Conservation (phyloP, 768 basidiomycete species). For the Boletus eberwhitei region DNA sequence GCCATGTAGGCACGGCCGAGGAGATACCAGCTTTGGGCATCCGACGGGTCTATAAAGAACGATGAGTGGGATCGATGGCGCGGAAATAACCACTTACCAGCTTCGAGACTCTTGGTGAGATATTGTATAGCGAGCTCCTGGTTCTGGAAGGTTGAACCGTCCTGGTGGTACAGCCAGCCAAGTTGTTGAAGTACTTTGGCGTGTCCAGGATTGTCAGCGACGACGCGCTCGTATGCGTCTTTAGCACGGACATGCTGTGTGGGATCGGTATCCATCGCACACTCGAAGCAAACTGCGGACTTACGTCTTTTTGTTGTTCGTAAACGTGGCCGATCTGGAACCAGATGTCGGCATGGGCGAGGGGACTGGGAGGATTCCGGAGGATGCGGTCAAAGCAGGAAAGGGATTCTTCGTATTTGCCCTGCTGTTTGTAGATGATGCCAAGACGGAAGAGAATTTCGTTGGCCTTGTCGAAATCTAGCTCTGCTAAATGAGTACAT, state of each 20-base stretch:
- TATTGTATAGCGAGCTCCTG: conserved; percentile 93
- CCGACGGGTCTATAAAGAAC: conserved; percentile 68
- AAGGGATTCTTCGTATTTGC: conserved; percentile 85
- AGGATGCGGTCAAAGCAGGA: conserved; percentile 96
- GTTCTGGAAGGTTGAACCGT: conserved; percentile 91
- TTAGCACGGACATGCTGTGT: conserved; percentile 81
- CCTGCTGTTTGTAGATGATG: conserved; percentile 99
- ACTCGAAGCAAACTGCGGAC: conserved; percentile 22
- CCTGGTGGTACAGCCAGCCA: conserved; percentile 96
- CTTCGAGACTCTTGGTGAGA: conserved; percentile 92
- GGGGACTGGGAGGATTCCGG: conserved; percentile 90
- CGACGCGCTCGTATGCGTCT: conserved; percentile 94
- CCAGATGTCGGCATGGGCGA: conserved; percentile 98
- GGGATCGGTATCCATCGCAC: conserved; percentile 11
- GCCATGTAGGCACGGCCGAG: conserved; percentile 99
- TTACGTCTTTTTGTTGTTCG: conserved; percentile 94
- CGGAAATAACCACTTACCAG: conserved; percentile 52
- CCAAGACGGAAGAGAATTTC: conserved; percentile 98
- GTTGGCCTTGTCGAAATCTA: conserved; percentile 97
- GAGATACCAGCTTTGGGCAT: conserved; percentile 98
- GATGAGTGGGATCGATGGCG: not conserved
- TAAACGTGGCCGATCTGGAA: conserved; percentile 99
- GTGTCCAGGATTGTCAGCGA: conserved; percentile 88
- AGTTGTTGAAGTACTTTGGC: conserved; percentile 98
- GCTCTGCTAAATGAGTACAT: conserved; percentile 31